phyloP scores from a whole-genome alignment of 306 rosid species.

The Canavalia gladiata region DNA sequence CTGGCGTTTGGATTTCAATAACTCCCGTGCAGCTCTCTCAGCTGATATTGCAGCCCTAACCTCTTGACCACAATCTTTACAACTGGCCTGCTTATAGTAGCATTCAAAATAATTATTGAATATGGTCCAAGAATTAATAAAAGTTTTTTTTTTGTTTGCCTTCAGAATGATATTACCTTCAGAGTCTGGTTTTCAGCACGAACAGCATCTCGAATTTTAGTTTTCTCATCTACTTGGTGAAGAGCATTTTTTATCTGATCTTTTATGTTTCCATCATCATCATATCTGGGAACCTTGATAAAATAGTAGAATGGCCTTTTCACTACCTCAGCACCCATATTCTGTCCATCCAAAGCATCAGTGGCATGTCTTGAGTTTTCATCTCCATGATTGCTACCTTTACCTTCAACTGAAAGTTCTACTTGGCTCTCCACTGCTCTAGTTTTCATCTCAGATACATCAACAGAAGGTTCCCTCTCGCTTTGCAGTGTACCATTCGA shows the following conservation, averaged over 20 bases:
- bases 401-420: conserved; percentile 36
- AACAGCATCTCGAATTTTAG: conserved; percentile 66
- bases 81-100: conserved; percentile 62
- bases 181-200: conserved; percentile 61
- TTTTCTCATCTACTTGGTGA: conserved; percentile 67
- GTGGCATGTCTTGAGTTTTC: conserved; percentile 46
- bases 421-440: conserved; percentile 4
- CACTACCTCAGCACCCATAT: conserved; percentile 62
- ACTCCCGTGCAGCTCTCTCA: conserved; percentile 68
- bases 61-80: conserved; percentile 55
- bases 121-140: conserved; percentile 16
- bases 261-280: conserved; percentile 69
- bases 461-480: conserved; percentile 16
- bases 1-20: conserved; percentile 70
- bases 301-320: conserved; percentile 71
- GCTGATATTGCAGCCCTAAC: conserved; percentile 65
- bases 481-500: conserved; percentile 12
- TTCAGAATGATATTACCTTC: conserved; percentile 58
- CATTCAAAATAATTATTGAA: conserved; percentile 42
- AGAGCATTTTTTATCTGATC: conserved; percentile 66
- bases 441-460: neutral
- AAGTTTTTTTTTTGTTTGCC: neutral
- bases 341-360: conserved; percentile 60
- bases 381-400: conserved; percentile 47
- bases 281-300: conserved; percentile 73